Percentiles rank a stretch among this genome's conserved stretches.
Evolutionary conservation across 495 filamentous ascomycete species (phyloP).

Genomic region (Xylaria palmicola): DNA sequence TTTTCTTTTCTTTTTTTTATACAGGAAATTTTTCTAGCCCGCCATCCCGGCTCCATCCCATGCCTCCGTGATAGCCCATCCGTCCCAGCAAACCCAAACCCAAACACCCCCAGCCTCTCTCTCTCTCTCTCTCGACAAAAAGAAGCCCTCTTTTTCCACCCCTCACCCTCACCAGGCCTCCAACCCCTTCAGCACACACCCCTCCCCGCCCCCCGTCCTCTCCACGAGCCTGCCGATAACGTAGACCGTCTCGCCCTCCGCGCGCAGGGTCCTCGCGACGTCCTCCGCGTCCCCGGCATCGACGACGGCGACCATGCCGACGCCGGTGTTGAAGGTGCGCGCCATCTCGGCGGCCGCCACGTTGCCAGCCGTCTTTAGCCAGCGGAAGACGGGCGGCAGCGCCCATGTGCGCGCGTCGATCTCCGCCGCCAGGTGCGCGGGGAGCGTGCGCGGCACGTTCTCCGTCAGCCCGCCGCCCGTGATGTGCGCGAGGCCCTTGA

Average conservation of each 20-base stretch:
- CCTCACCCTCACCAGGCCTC: constrained; percentile 59
- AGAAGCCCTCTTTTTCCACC: neutral
- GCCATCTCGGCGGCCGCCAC: constrained; percentile 75
- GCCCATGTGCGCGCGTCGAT: constrained; percentile 73
- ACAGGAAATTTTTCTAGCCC: too few species aligned
- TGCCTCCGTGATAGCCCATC: too few species aligned
- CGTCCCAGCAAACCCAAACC: too few species aligned
- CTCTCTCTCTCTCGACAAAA: too few species aligned
- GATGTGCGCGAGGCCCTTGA: constrained; percentile 94
- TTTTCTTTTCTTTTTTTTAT: too few species aligned
- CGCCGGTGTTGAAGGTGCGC: constrained; percentile 87
- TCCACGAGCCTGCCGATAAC: constrained; percentile 66
- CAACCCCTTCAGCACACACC: constrained; percentile 67
- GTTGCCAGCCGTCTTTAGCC: constrained; percentile 78
- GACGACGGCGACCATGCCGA: constrained; percentile 90
- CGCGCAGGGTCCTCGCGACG: constrained; percentile 53
- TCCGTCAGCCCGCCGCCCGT: constrained; percentile 90
- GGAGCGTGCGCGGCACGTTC: constrained; percentile 92
- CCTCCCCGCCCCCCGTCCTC: constrained; percentile 53
- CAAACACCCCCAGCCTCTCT: too few species aligned
- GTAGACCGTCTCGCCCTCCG: constrained; percentile 73
- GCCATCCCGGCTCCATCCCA: too few species aligned
- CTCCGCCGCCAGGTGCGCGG: constrained; percentile 67
- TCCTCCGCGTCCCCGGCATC: constrained; percentile 52
- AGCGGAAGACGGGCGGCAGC: constrained; percentile 72